A percentile compares a stretch with the other conserved stretches of the same genome.
Evolutionary conservation across 805 yeast species (phyloP).

Genomic region (Ogataea paraovalis): DNA sequence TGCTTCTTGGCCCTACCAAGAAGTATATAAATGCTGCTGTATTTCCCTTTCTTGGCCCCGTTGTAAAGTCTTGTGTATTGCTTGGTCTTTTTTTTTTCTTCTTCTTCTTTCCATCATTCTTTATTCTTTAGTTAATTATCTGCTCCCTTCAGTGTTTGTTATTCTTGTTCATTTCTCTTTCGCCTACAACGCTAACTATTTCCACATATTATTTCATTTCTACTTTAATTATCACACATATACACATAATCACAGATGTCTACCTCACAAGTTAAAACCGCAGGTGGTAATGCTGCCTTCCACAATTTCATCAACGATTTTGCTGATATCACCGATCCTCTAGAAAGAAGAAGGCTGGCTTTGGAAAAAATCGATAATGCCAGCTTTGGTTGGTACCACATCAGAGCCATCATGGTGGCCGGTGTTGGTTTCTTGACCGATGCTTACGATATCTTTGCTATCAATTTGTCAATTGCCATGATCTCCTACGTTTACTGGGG

Average conservation of each 20-base stretch:
- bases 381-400: slow-evolving; percentile 75
- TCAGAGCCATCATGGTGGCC: slow-evolving; percentile 78
- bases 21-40: neutral
- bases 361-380: slow-evolving; percentile 80
- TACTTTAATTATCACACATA: too few species aligned
- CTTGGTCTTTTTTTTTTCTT: neutral
- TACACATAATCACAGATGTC: neutral
- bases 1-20: neutral
- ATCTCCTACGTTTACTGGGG: slow-evolving; percentile 73
- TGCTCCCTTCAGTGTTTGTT: too few species aligned
- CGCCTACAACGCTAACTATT: too few species aligned
- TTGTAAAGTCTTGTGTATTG: too few species aligned
- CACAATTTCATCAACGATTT: slow-evolving; percentile 78
- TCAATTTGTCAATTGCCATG: slow-evolving; percentile 78
- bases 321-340: slow-evolving; percentile 78
- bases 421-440: slow-evolving; percentile 94
- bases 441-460: slow-evolving; percentile 89
- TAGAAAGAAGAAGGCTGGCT: slow-evolving; percentile 84
- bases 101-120: neutral
- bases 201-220: too few species aligned
- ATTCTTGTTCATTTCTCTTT: too few species aligned
- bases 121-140: neutral
- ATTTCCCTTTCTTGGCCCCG: neutral
- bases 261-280: slow-evolving; percentile 30
- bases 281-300: slow-evolving; percentile 84